Evolutionary conservation across 805 yeast genomes (phyloP), one percentile per base, ranked within the genome.

Genomic region (Teunomyces tritomae): DNA sequence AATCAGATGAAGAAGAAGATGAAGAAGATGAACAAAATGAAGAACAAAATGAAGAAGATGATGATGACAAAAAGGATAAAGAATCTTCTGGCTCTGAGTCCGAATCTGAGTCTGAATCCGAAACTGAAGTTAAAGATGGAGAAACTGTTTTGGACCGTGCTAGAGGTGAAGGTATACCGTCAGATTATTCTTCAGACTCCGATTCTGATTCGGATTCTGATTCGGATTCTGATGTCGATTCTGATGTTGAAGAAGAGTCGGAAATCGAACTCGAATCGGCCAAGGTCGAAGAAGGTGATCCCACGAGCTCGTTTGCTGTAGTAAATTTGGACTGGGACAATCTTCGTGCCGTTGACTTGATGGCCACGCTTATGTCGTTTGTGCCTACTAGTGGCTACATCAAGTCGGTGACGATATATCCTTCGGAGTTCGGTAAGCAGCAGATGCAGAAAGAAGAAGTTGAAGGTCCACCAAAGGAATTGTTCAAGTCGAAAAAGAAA

Each of bases 311-410:
- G 5, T 74, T 94, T 59, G 99, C 99, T 0, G 96, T 85, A 1
- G 98, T 94, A 28, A 94, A 94, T 61, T 74, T 94, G 79, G 99
- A 94, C 63, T 94, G 99, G 99, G 99, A 94, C 58, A 87, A 94
- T 60, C 77, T 94, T n/a, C 79, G 82, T 40, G 87, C 98, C 0
- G 80, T 81, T 3, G 98, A 94, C 63, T 71, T 92, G 53, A 80
- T 88, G 85, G 96, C 96, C 4, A 85, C 98, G 0, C 89, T 92
- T 58, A 71, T 83, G 6, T 82, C 96, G 47, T 94, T 92, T 68
- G 84, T 87, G 17, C 96, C 96, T 14, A 67, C 80, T 17, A 83
- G 79, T 30, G 95, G 96, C 1, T 70, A 73, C 39, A 85, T 92
- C 46, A 63, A 70, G 39, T 80, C 83, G n/a, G 84, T 94, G 7